Evolutionary conservation across 1,139 yeast species (phyloP).

Genomic region (Hyphopichia burtonii): DNA sequence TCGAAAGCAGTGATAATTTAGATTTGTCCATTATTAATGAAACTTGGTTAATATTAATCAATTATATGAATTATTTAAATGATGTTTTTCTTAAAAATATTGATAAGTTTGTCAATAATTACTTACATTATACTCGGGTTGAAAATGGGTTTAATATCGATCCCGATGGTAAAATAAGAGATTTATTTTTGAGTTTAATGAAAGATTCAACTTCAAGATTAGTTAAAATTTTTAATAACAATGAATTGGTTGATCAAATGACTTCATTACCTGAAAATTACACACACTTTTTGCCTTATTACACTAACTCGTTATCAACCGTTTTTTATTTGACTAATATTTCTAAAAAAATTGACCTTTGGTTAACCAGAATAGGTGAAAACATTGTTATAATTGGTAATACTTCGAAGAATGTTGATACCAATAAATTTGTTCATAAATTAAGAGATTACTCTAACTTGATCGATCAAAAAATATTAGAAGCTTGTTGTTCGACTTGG

Average conservation of each 20-base stretch:
- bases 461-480: conserved; percentile 41
- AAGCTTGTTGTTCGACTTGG: conserved; percentile 48
- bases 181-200: conserved; percentile 25
- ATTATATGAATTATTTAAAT: conserved; percentile 36
- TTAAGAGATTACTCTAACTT: conserved; percentile 32
- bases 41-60: conserved; percentile 44
- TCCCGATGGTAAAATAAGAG: conserved; percentile 27
- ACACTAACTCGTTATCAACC: conserved; percentile 44
- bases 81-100: conserved; percentile 31
- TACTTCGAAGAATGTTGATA: conserved; percentile 29
- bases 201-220: conserved; percentile 27
- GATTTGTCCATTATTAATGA: conserved; percentile 46
- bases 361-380: conserved; percentile 35
- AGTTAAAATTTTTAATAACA: conserved; percentile 31
- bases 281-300: conserved; percentile 38
- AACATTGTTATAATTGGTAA: conserved; percentile 36
- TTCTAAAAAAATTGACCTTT: conserved; percentile 26
- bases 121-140: conserved; percentile 29
- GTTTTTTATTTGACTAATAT: conserved; percentile 36
- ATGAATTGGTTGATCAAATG: conserved; percentile 28
- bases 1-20: conserved; percentile 39
- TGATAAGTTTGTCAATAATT: conserved; percentile 38
- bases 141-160: conserved; percentile 27
- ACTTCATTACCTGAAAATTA: conserved; percentile 39
- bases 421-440: conserved; percentile 37